Evolutionary conservation across 108 stramenopile genomes (phyloP), one percentile per base, ranked within the genome.

Genomic region (Nitzschia putrida): DNA sequence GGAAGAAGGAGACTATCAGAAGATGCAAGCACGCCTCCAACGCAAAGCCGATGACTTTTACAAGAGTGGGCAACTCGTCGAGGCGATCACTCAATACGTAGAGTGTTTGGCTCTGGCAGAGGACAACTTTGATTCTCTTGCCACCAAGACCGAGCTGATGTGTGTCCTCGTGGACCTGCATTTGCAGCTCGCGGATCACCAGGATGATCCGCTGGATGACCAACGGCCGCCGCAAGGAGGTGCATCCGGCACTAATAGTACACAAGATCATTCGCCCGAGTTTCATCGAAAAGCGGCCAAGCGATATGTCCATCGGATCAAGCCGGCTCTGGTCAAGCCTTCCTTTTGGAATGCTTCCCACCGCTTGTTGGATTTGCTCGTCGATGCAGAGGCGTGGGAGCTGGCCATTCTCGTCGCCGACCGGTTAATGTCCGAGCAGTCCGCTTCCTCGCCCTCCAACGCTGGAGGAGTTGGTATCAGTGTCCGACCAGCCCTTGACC

Each of bases 141-240:
- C 69, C 26, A 61, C 43, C 51, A 53, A 71, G 55, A 66, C 73
- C 11, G 68, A 80, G 69, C 56, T 80, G 41, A 24, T 74, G 38
- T 74, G 68, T 43, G 51, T 65, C 25, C 61, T 76, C 14, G 57
- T 76, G 34, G 61, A 57, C 10, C 26, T 69, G 5, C 76, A 76
- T 56, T 51, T 76, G 39, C 63, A 69, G 50, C 52, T 44, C 41
- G 53, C 64, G 16, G 23, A 66, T 34, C 45, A 26, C 40, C 25
- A 58, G 44, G 18, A 29, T 51, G 23, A 59, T 37, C 23, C 24
- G 14, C 10, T 22, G 21, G 25, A 38, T 61, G 50, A 26, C 21
- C 20, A 26, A 43, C 38, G 22, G 5, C 7, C 10, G 10, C 43
- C 55, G n/a, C 42, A 57, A 60, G 34, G 0, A 43, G 53, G 24